Conservation (phyloP, 352 stramenopile genomes). For the Phytopythium mirpurense region DNA sequence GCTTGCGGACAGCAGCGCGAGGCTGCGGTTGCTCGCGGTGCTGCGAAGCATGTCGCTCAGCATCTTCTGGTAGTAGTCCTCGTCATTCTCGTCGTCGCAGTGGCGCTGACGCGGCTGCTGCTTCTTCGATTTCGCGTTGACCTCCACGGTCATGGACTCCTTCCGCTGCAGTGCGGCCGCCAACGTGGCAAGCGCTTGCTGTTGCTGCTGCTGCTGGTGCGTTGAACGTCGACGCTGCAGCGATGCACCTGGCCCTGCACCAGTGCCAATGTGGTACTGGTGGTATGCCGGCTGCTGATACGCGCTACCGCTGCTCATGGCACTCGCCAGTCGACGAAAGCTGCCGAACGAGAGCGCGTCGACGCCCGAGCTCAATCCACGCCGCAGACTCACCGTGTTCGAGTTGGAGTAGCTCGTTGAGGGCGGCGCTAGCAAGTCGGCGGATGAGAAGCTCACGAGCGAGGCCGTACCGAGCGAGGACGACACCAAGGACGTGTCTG, state of each 20-base stretch:
- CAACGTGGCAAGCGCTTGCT: constrained; percentile 3
- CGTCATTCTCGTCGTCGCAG: constrained; percentile 23
- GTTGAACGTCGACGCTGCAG: constrained; percentile 1
- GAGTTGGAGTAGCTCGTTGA: constrained; percentile 22
- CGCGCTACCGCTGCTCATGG: constrained; percentile 5
- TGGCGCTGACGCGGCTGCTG: constrained; percentile 21
- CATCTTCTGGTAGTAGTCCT: constrained; percentile 69
- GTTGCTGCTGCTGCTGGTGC: constrained; percentile 5
- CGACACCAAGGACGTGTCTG: constrained; percentile 19
- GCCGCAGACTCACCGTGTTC: constrained; percentile 14
- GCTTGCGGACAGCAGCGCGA: constrained; percentile 34
- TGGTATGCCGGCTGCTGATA: neutral
- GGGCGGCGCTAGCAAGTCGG: constrained; percentile 24
- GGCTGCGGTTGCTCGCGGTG: constrained; percentile 42
- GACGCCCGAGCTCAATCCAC: neutral
- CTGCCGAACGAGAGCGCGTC: neutral
- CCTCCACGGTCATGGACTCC: neutral
- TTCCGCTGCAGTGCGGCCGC: constrained; percentile 3
- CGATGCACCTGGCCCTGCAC: neutral
- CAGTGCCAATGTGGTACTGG: constrained; percentile 2
- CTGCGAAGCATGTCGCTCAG: constrained; percentile 57
- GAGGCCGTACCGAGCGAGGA: constrained; percentile 37
- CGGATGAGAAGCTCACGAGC: constrained; percentile 43
- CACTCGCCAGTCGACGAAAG: constrained; percentile 3
- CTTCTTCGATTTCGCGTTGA: neutral